These are phyloP conservation scores for Spergularia marina DNA, from an alignment of 148 eudicot genomes.

Conservation along the genomic window DNA sequence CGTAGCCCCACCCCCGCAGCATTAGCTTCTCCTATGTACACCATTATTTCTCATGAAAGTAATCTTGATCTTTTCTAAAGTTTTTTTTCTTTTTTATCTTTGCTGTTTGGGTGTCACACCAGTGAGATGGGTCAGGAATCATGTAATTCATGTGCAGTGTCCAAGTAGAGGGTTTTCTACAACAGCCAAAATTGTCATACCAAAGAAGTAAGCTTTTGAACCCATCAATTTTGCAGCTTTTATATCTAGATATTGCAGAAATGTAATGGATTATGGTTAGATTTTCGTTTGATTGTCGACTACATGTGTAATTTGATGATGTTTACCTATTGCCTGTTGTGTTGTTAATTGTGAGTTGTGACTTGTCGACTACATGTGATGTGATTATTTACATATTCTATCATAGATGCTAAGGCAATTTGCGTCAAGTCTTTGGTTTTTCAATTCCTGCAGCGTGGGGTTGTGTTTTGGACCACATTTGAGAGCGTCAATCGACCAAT, in stretches of 20 bases:
- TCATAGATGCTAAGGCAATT: neutral
- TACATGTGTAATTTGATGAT: neutral
- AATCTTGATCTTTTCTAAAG: too few species aligned
- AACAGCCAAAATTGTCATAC: constrained; percentile 44
- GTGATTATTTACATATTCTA: too few species aligned
- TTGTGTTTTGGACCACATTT: neutral
- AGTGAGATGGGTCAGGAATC: constrained; percentile 45
- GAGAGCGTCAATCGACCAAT: neutral
- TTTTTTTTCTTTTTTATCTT: neutral
- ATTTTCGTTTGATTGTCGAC: neutral
- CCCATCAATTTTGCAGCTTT: neutral
- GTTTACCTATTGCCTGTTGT: neutral
- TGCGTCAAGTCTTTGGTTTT: neutral
- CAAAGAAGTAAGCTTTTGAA: constrained; percentile 59
- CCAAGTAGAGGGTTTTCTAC: constrained; percentile 60
- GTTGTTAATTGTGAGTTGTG: neutral
- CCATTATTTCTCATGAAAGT: too few species aligned
- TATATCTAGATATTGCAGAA: neutral
- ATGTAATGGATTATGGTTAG: neutral
- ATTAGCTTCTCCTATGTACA: neutral
- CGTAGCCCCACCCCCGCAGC: too few species aligned
- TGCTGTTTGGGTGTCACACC: constrained; percentile 12
- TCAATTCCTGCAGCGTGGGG: neutral
- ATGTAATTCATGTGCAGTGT: constrained; percentile 22
- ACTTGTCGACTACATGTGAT: too few species aligned